A percentile compares a stretch with the other conserved stretches of the same genome.
Evolutionary conservation across 2,329 filamentous ascomycete genomes (phyloP).

Genomic region (Aspergillus glaucus): DNA sequence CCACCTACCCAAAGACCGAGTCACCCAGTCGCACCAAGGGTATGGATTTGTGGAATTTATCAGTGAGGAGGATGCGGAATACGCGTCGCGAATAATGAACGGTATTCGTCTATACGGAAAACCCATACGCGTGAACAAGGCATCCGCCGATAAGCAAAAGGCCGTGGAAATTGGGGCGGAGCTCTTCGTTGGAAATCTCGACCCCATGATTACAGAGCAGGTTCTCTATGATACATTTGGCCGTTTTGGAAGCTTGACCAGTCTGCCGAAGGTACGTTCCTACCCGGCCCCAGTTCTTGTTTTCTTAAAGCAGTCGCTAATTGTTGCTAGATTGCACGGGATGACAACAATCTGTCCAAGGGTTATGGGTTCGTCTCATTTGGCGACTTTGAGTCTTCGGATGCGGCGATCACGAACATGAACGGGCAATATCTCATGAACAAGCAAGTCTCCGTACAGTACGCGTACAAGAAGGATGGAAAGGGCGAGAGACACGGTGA

Average conservation of each 20-base stretch:
- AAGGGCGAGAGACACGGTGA: conserved; percentile 96
- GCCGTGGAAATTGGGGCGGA: conserved; percentile 90
- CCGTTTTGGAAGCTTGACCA: conserved; percentile 79
- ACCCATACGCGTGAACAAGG: conserved; percentile 93
- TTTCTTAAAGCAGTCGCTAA: conserved; percentile 18
- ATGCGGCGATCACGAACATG: conserved; percentile 86
- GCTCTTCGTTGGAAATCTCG: conserved; percentile 93
- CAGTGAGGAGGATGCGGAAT: conserved; percentile 90
- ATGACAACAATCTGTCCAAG: conserved; percentile 82
- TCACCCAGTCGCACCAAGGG: conserved; percentile 92
- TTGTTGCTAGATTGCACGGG: conserved; percentile 59
- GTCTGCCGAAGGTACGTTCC: conserved; percentile 67
- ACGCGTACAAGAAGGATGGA: conserved; percentile 98
- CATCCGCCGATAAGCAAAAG: conserved; percentile 87
- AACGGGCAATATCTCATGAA: conserved; percentile 95
- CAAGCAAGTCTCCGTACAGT: conserved; percentile 93
- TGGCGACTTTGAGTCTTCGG: conserved; percentile 85
- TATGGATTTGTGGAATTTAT: conserved; percentile 99
- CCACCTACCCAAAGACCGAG: conserved; percentile 94
- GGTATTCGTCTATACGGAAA: conserved; percentile 89
- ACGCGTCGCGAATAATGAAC: conserved; percentile 95
- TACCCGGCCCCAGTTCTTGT: neutral
- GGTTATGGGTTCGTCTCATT: conserved; percentile 96
- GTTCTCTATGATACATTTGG: conserved; percentile 92
- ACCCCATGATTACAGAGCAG: conserved; percentile 91